Percentiles rank a stretch among this genome's conserved stretches.
Evolutionary conservation across 2,329 filamentous ascomycete species (phyloP).

Genomic region (Fusarium sp.): DNA sequence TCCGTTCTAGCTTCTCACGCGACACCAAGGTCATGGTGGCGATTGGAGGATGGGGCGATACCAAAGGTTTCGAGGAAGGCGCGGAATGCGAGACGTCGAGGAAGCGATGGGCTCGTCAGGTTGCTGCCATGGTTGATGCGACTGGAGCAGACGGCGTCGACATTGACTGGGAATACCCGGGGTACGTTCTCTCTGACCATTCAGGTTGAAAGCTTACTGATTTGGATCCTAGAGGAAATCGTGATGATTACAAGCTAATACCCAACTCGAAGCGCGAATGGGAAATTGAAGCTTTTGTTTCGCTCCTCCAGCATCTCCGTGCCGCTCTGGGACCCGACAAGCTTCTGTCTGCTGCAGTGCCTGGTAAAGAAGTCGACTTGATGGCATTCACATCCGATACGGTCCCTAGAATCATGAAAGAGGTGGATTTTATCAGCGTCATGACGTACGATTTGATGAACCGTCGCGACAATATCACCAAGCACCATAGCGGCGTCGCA

Average conservation of each 20-base stretch:
- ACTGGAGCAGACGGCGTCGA: conserved; percentile 73
- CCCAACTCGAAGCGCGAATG: conserved; percentile 69
- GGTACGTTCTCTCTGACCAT: conserved; percentile 43
- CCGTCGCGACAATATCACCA: conserved; percentile 71
- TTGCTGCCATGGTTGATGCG: conserved; percentile 69
- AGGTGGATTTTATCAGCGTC: conserved; percentile 74
- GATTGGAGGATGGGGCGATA: conserved; percentile 81
- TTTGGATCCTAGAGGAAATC: conserved; percentile 65
- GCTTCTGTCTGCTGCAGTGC: conserved; percentile 75
- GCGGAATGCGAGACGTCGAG: conserved; percentile 63
- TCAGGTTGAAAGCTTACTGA: background rate
- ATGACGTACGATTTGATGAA: conserved; percentile 80
- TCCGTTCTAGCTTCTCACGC: conserved; percentile 59
- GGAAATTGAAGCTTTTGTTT: conserved; percentile 72
- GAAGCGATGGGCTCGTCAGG: conserved; percentile 70
- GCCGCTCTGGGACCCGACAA: conserved; percentile 65
- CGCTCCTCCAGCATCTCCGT: conserved; percentile 69
- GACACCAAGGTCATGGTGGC: conserved; percentile 75
- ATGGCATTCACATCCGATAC: conserved; percentile 71
- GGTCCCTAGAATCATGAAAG: conserved; percentile 66
- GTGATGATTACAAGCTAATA: conserved; percentile 73
- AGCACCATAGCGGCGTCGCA: conserved; percentile 72
- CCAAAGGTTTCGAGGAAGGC: conserved; percentile 68
- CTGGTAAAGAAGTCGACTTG: conserved; percentile 72
- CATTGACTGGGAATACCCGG: conserved; percentile 74